phyloP scores from a whole-genome alignment of 2,329 filamentous ascomycete species.

The Juglanconis juglandina region DNA sequence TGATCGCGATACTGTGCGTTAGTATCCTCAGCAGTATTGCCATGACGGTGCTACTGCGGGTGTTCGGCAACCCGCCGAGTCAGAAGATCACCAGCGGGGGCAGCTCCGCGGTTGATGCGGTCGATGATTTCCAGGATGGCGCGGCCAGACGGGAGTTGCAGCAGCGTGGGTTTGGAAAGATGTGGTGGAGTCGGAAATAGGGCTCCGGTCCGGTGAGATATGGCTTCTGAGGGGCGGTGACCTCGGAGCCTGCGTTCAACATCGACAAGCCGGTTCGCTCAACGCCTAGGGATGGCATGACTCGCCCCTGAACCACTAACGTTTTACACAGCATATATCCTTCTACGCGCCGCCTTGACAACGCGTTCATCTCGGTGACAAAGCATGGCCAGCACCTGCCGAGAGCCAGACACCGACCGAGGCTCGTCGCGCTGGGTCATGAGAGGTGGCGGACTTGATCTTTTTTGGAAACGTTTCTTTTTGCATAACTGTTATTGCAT shows the following conservation, averaged over 20 bases:
- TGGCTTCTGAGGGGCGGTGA: not conserved
- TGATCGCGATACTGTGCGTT: slow-evolving; percentile 78
- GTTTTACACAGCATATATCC: not conserved
- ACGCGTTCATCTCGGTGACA: not conserved
- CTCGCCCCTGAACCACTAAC: not conserved
- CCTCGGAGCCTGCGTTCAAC: not conserved
- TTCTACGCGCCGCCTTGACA: not conserved
- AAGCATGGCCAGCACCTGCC: not conserved
- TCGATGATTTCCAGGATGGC: slow-evolving; percentile 53
- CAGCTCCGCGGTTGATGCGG: slow-evolving; percentile 35
- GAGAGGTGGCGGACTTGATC: slow-evolving; percentile 9
- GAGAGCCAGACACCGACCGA: not conserved
- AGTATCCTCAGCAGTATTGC: slow-evolving; percentile 70
- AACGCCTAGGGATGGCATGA: slow-evolving; percentile 6
- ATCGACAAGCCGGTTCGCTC: slow-evolving; percentile 11
- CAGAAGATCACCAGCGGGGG: slow-evolving; percentile 39
- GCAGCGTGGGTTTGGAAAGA: slow-evolving; percentile 55
- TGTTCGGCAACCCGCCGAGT: slow-evolving; percentile 52
- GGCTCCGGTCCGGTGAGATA: not conserved
- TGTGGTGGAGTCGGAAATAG: slow-evolving; percentile 28
- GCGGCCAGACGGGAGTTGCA: slow-evolving; percentile 56
- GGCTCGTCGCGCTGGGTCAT: not conserved
- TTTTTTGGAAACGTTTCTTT: slow-evolving; percentile 19
- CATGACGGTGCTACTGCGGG: slow-evolving; percentile 65
- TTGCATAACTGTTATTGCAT: slow-evolving; percentile 25